Conservation (phyloP, 2,329 filamentous ascomycete species). For the Calycina herbarum region DNA sequence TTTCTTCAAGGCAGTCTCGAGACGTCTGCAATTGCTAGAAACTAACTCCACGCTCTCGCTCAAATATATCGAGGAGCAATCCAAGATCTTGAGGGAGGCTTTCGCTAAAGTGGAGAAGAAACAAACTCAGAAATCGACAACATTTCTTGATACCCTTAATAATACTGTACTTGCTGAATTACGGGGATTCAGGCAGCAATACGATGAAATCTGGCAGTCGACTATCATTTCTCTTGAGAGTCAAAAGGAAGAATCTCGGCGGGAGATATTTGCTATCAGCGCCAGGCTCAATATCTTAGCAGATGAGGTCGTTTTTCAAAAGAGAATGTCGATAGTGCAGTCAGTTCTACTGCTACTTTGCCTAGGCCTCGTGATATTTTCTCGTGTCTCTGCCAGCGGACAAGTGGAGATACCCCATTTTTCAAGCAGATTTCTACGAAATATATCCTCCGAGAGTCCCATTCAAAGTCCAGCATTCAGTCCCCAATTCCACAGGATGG, state of each 20-base stretch:
- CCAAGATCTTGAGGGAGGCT: constrained; percentile 82
- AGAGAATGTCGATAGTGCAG: constrained; percentile 91
- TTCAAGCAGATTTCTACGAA: constrained; percentile 25
- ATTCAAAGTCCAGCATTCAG: constrained; percentile 31
- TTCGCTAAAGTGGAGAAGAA: constrained; percentile 84
- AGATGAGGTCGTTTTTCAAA: constrained; percentile 86
- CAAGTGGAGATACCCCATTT: constrained; percentile 29
- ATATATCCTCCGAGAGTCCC: constrained; percentile 25
- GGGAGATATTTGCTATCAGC: constrained; percentile 80
- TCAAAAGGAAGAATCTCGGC: constrained; percentile 80
- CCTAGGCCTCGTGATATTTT: constrained; percentile 84
- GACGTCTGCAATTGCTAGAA: constrained; percentile 87
- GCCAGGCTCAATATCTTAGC: constrained; percentile 81
- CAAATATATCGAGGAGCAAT: constrained; percentile 96
- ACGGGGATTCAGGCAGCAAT: constrained; percentile 75
- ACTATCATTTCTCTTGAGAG: constrained; percentile 89
- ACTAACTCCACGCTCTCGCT: constrained; percentile 89
- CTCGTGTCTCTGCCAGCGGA: constrained; percentile 47
- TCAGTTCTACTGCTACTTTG: constrained; percentile 84
- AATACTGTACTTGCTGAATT: constrained; percentile 81
- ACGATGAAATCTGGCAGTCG: constrained; percentile 95
- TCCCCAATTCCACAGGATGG: constrained; percentile 23
- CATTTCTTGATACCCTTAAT: constrained; percentile 84
- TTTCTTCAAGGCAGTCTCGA: constrained; percentile 96
- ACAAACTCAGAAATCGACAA: constrained; percentile 78